phyloP scores from a whole-genome alignment of 495 filamentous ascomycete species.

The Annulohypoxylon bovei region DNA sequence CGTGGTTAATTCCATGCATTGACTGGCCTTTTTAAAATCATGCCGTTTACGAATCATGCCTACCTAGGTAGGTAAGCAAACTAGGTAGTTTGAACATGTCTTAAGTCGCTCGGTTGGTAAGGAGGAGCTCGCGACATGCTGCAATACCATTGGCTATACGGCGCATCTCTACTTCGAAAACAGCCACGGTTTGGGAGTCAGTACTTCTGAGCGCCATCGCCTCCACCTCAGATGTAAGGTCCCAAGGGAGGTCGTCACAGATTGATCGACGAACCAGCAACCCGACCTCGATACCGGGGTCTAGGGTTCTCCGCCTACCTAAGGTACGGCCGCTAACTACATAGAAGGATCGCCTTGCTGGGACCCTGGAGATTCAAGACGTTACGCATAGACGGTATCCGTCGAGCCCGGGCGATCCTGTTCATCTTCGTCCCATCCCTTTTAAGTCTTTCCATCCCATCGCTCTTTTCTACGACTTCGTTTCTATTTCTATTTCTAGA shows the following conservation, averaged over 20 bases:
- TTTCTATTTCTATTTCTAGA: slow-evolving; percentile 3
- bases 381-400: slow-evolving; percentile 1
- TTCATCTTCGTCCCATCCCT: slow-evolving; percentile 21
- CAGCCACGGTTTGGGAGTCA: slow-evolving; percentile 22
- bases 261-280: slow-evolving; percentile 31
- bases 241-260: slow-evolving; percentile 26
- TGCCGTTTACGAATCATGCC: neutral
- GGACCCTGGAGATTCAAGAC: slow-evolving; percentile 15
- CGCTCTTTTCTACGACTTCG: neutral
- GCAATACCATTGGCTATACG: slow-evolving; percentile 1
- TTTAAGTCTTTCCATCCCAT: neutral
- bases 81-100: neutral
- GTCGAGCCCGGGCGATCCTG: slow-evolving; percentile 14
- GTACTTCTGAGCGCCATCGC: neutral
- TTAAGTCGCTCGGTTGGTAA: neutral
- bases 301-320: slow-evolving; percentile 31
- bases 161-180: slow-evolving; percentile 20
- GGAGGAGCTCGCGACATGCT: neutral
- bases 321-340: neutral
- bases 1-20: neutral
- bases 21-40: neutral
- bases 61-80: neutral
- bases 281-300: slow-evolving; percentile 13
- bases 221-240: slow-evolving; percentile 17
- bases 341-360: slow-evolving; percentile 13